Conservation (phyloP, 2,329 filamentous ascomycete species). For the Fusarium nygamai region DNA sequence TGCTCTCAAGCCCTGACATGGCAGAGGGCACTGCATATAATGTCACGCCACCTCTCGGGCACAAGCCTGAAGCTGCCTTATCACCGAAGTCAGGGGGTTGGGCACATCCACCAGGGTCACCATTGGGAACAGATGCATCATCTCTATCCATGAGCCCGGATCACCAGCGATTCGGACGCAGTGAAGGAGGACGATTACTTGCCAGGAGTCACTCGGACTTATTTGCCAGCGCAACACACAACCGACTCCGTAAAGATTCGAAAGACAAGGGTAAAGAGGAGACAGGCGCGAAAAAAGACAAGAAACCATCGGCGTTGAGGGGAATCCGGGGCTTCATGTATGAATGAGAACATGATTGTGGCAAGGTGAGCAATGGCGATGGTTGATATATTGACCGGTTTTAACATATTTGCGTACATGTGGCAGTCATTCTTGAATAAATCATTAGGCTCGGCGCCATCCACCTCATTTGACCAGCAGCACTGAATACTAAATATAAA, state of each 20-base stretch:
- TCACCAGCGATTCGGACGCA: slow-evolving; percentile 58
- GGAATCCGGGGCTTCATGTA: slow-evolving; percentile 54
- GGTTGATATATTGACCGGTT: background rate
- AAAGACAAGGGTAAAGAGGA: slow-evolving; percentile 61
- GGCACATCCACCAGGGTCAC: slow-evolving; percentile 51
- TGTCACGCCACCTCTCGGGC: slow-evolving; percentile 54
- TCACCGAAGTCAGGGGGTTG: slow-evolving; percentile 45
- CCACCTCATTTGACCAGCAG: background rate
- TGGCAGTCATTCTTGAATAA: background rate
- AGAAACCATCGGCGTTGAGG: slow-evolving; percentile 52
- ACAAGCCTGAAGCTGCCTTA: slow-evolving; percentile 43
- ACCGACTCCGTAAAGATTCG: slow-evolving; percentile 57
- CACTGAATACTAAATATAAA: background rate
- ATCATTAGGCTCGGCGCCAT: background rate
- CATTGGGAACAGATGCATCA: slow-evolving; percentile 48
- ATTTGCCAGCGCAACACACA: slow-evolving; percentile 58
- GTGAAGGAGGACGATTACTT: slow-evolving; percentile 48
- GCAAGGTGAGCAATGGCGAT: background rate
- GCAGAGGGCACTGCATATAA: slow-evolving; percentile 56
- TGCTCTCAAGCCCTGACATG: slow-evolving; percentile 57
- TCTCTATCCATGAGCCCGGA: slow-evolving; percentile 49
- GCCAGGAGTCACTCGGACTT: slow-evolving; percentile 37
- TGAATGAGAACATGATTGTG: slow-evolving; percentile 25
- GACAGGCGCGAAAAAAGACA: slow-evolving; percentile 47
- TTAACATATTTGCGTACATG: background rate